Evolutionary conservation across 2,329 filamentous ascomycete genomes (phyloP), one percentile per base, ranked within the genome.

Genomic region (Hypoxylon sp.): DNA sequence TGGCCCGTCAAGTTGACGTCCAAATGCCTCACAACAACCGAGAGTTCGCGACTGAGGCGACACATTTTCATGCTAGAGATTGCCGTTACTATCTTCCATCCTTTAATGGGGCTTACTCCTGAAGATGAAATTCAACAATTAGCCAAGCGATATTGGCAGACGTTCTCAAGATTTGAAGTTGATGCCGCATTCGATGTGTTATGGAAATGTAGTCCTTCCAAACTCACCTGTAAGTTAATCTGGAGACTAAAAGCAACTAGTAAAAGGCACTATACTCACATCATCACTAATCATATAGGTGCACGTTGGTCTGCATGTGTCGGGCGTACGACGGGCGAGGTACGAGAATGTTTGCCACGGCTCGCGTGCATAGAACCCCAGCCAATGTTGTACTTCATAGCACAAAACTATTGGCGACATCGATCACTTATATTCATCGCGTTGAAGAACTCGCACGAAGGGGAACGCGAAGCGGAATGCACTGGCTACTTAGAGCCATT

Each of bases 1-100:
- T 67, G 60, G 22, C 59, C 63, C 0, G 14, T 57, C 8, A 51
- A n/a, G 14, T 10, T 61, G 9, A 29, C 19, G 5, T 14, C 33
- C 3, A 56, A 39, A 39, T 10, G 6, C 3, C 55, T 57, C 22
- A 70, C 63, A 0, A 3, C 11, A 13, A 70, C 63, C 10, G 67
- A 70, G n/a, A 19, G 19, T 1, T 29, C 51, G 2, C 67, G 55
- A 13, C 37, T 54, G 11, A 56, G 46, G 14, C 35, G 61, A 44
- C n/a, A 59, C 6, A 11, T 68, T 6, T 69, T 61, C 19, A 33
- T 51, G n/a, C 6, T 56, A 1, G 61, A 68, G 14, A 10, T 31
- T 9, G 26, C 51, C 33, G 11, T n/a, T 26, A 22, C 35, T 2
- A 42, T 54, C 3, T 8, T 42, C 29, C 31, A 52, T 6, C 31